Evolutionary conservation across 306 rosid species (phyloP), one percentile per base, ranked within the genome.

Genomic region (Vigna unguiculata): DNA sequence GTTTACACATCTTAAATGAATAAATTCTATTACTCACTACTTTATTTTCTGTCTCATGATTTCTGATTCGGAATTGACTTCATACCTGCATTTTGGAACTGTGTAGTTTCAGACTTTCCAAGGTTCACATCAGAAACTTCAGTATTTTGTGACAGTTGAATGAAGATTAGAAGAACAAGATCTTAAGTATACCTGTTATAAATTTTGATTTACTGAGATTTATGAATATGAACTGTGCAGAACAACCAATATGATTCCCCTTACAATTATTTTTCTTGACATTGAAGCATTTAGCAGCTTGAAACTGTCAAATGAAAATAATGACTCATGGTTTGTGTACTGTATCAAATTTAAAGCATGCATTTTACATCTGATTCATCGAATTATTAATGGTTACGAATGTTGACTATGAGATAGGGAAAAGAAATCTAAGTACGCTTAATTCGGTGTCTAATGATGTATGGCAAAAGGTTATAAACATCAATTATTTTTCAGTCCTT

Each of bases 31-130:
- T 3, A 5, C 32, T 22, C 24, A 52, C 58, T 52, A 43, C 5
- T 10, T 58, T 17, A n/a, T n/a, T 59, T 17, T 75, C 24, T 51
- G 58, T 59, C 71, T 30, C 60, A 48, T 75, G 22, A 46, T 30
- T 19, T 47, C 71, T 47, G 21, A 58, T 62, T 47, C 15, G 16
- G 16, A 61, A 32, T 36, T 74, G 36, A 22, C 63, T 24, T 24
- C 17, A 22, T 15, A 17, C 24, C 28, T 53, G 13, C 28, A 19
- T 28, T 9, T 53, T 53, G 6, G 28, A 10, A 17, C 19, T 19
- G 3, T 19, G 3, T 19, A 52, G 25, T 52, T 9, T 17, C 13
- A 52, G 24, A 17, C 24, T 52, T 52, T 40, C 13, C 58, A 17
- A 52, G 25, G 55, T 51, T 51, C 11, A 17, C 55, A 51, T 51